These are phyloP conservation scores for Apiospora pterosperma DNA, from an alignment of 2,329 filamentous ascomycete genomes.

Conservation along the genomic window DNA sequence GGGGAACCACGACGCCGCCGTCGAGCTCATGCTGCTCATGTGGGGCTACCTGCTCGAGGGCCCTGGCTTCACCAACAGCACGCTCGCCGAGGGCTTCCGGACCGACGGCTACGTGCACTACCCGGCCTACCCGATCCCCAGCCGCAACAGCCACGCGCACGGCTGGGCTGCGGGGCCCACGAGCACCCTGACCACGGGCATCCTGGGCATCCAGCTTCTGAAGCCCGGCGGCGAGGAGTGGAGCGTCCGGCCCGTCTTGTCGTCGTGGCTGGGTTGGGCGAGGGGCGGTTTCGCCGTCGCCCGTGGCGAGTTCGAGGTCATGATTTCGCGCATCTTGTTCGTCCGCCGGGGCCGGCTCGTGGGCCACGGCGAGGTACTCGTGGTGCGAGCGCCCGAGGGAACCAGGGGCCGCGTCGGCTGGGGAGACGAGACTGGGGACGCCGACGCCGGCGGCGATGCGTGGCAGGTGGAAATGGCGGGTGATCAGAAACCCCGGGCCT, in stretches of 20 bases:
- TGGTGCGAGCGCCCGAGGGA: constrained; percentile 12
- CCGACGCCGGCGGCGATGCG: not conserved
- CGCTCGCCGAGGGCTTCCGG: constrained; percentile 38
- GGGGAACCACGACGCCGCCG: constrained; percentile 29
- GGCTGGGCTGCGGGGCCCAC: constrained; percentile 34
- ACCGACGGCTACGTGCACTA: constrained; percentile 33
- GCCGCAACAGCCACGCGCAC: constrained; percentile 32
- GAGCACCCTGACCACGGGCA: constrained; percentile 21
- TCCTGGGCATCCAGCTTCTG: constrained; percentile 27
- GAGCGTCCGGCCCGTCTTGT: constrained; percentile 24
- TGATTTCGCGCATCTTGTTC: not conserved
- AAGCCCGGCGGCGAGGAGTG: constrained; percentile 22
- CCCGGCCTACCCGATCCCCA: constrained; percentile 26
- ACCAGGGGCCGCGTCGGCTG: constrained; percentile 16
- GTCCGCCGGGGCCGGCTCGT: not conserved
- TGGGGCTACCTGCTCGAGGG: constrained; percentile 39
- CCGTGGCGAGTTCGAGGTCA: not conserved
- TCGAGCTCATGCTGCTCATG: constrained; percentile 37
- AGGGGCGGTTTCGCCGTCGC: constrained; percentile 33
- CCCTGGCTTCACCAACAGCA: constrained; percentile 37
- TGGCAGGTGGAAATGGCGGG: constrained; percentile 7
- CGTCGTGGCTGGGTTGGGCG: constrained; percentile 29
- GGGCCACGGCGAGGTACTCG: constrained; percentile 6
- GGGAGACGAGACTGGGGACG: constrained; percentile 13
- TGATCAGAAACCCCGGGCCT: constrained; percentile 2